These are phyloP conservation scores for Aspergillus tamarii DNA, from an alignment of 2,329 filamentous ascomycete species.

Conservation along the genomic window DNA sequence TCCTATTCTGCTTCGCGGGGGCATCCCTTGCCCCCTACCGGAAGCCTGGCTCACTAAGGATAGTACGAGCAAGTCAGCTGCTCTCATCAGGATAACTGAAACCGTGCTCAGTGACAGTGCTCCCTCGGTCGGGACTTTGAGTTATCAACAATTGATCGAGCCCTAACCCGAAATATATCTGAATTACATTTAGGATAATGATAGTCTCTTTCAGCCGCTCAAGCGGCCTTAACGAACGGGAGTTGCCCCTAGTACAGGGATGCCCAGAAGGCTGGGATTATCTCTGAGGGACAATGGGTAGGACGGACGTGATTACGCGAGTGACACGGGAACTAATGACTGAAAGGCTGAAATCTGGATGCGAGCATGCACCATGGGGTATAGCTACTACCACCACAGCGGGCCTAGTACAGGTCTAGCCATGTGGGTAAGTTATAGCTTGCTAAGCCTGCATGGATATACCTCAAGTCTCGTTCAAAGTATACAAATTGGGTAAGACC, in stretches of 20 bases:
- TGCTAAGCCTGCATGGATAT: not conserved
- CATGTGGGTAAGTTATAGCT: not conserved
- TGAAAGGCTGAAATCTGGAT: not conserved
- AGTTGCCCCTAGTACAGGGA: not conserved
- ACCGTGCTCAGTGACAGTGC: not conserved
- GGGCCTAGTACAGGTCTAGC: not conserved
- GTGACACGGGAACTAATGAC: not conserved
- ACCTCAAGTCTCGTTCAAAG: not conserved
- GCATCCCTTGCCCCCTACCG: not conserved
- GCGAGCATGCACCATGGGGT: not conserved
- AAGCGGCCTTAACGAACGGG: not conserved
- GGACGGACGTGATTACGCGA: not conserved
- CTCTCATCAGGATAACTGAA: not conserved
- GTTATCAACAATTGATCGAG: not conserved
- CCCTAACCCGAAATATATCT: not conserved
- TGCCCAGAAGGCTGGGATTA: not conserved
- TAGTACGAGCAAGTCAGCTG: not conserved
- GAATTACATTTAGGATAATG: too few relatives aligned
- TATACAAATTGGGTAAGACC: not conserved
- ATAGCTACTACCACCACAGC: not conserved
- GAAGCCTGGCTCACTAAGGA: not conserved
- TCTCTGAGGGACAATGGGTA: not conserved
- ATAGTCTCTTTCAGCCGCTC: not conserved
- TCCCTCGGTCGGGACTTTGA: not conserved
- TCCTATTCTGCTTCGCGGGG: not conserved